Percentiles rank a stretch among this genome's conserved stretches.
phyloP scores from a whole-genome alignment of 108 stramenopile genomes.

The Mayamaea pseudoterrestris region DNA sequence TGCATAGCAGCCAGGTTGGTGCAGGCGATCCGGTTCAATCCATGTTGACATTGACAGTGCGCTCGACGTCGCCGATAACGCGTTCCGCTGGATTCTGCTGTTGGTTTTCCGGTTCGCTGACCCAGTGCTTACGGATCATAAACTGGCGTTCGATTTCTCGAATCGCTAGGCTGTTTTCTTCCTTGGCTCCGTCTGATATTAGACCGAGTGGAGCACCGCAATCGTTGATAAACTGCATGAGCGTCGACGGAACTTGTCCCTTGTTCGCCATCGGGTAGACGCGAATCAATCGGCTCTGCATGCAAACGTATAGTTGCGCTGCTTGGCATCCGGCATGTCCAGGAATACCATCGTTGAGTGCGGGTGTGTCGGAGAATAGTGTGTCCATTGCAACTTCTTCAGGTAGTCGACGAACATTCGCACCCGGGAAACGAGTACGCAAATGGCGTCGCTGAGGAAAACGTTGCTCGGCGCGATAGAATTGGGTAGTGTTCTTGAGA shows the following conservation, averaged over 20 bases:
- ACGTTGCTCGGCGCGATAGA: neutral
- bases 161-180: slow-evolving; percentile 4
- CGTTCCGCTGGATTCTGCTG: slow-evolving; percentile 17
- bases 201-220: slow-evolving; percentile 10
- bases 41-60: slow-evolving; percentile 3
- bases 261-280: neutral
- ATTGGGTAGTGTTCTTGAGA: slow-evolving; percentile 9
- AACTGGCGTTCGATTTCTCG: slow-evolving; percentile 4
- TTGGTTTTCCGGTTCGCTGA: slow-evolving; percentile 10
- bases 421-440: slow-evolving; percentile 7
- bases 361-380: slow-evolving; percentile 14
- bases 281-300: neutral
- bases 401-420: slow-evolving; percentile 11
- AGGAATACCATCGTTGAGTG: slow-evolving; percentile 1
- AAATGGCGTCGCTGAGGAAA: neutral
- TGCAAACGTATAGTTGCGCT: neutral
- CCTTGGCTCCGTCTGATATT: slow-evolving; percentile 12
- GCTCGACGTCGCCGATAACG: slow-evolving; percentile 7
- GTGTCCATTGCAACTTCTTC: slow-evolving; percentile 17
- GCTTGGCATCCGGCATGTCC: too few relatives aligned
- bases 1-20: slow-evolving; percentile 11
- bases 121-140: slow-evolving; percentile 1
- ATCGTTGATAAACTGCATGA: neutral
- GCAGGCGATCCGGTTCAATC: slow-evolving; percentile 17
- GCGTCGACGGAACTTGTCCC: slow-evolving; percentile 3